A percentile compares a stretch with the other conserved stretches of the same genome.
These are phyloP conservation scores for Jaminaea rosea DNA, from an alignment of 1,284 basidiomycete genomes.

Conservation along the genomic window DNA sequence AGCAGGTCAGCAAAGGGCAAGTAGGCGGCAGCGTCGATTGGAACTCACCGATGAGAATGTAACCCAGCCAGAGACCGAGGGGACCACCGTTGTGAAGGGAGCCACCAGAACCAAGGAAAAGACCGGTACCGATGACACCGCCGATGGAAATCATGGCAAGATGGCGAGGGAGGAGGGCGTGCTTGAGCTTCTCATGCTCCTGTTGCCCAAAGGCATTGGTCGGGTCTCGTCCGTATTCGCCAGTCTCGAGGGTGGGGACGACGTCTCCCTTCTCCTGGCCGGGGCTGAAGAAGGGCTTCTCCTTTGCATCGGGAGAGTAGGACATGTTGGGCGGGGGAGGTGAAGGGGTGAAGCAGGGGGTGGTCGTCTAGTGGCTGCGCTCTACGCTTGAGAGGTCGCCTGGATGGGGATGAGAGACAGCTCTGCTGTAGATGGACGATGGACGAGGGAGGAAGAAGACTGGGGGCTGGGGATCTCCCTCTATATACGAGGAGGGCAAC, in stretches of 20 bases:
- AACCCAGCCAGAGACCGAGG: conserved; percentile 47
- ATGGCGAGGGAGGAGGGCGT: conserved; percentile 23
- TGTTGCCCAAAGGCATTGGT: conserved; percentile 16
- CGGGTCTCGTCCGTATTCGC: not conserved
- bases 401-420: no score
- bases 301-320: no score
- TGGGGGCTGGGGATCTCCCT: no score
- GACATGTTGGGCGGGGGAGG: no score
- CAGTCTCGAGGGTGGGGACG: not conserved
- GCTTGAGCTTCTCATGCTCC: conserved; percentile 28
- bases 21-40: no score
- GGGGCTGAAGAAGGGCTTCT: not conserved
- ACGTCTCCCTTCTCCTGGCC: not conserved
- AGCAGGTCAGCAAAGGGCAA: not conserved
- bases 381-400: no score
- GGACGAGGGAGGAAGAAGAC: no score
- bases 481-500: no score
- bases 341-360: no score
- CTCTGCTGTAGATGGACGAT: no score
- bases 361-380: no score
- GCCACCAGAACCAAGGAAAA: conserved; percentile 66
- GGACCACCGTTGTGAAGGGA: conserved; percentile 51
- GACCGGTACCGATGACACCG: conserved; percentile 25
- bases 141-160: conserved; percentile 16
- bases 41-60: conserved; percentile 38